Evolutionary conservation across 2,329 filamentous ascomycete genomes (phyloP).

Genomic region (Lecanosticta acicola): DNA sequence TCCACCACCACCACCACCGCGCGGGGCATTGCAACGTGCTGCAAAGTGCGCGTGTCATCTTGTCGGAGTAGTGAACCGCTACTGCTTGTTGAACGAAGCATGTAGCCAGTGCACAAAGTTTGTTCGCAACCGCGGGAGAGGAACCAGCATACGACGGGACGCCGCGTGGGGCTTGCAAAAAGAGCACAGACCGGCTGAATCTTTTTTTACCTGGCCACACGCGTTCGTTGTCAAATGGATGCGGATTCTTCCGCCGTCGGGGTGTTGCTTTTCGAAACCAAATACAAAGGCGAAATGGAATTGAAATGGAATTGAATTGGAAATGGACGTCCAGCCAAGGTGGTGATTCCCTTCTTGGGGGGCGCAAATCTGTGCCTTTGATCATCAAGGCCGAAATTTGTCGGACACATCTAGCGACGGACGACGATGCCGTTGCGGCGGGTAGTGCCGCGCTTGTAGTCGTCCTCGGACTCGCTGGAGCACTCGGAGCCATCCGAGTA

Average conservation of each 20-base stretch:
- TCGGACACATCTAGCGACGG: slow-evolving; percentile 18
- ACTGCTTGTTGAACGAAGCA: no score
- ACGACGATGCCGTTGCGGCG: slow-evolving; percentile 45
- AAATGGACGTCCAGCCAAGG: no score
- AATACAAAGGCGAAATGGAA: slow-evolving; percentile 8
- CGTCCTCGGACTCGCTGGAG: slow-evolving; percentile 62
- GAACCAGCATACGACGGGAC: slow-evolving; percentile 3
- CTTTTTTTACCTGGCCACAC: no score
- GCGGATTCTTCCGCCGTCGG: slow-evolving; percentile 4
- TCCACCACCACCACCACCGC: no score
- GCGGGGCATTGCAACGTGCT: neutral
- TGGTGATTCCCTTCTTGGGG: neutral
- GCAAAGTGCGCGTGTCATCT: neutral
- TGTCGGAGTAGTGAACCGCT: no score
- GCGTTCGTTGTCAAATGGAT: slow-evolving; percentile 1
- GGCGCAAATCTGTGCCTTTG: neutral
- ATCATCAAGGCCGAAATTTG: neutral
- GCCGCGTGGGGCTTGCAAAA: slow-evolving; percentile 3
- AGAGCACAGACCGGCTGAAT: slow-evolving; percentile 18
- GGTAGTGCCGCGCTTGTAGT: slow-evolving; percentile 37
- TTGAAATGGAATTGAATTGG: slow-evolving; percentile 8
- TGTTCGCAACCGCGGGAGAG: no score
- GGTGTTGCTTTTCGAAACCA: neutral
- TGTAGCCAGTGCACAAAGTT: no score
- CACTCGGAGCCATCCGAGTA: slow-evolving; percentile 65